Evolutionary conservation across 768 basidiomycete genomes (phyloP), one percentile per base, ranked within the genome.

Genomic region (Auriscalpium vulgare): DNA sequence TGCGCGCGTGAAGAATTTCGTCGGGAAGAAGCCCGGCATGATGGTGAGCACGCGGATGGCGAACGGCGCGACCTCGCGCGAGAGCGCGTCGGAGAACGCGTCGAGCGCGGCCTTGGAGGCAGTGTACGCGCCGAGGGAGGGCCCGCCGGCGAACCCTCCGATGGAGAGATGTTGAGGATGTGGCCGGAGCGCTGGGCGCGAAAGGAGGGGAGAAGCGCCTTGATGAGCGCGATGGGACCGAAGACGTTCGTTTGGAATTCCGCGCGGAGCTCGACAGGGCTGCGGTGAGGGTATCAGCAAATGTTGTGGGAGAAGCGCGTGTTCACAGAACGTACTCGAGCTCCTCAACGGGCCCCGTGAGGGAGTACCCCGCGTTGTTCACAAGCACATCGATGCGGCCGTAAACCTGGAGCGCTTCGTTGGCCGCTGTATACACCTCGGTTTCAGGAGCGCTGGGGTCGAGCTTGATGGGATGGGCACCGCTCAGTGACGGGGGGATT

Each of bases 21-120:
- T 68, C n/a, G 61, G 66, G 55, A 70, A 69, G 54, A 59, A 64
- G 5, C 69, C 69, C 2, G 67, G 68, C 51, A 58, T 54, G 45
- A 71, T 55, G 44, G 62, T 54, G 23, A 62, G 47, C 17, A 62
- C 66, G 13, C 63, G 63, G 45, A 69, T 63, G 50, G 60, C 61
- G 48, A 65, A 66, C n/a, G 63, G 63, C 19, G 59, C 63, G 35
- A 69, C 51, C 56, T 71, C 69, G n/a, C 37, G 54, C 11, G 48
- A 55, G 37, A 69, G 62, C 1, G 63, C 56, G 47, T 67, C 69
- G 14, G 67, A 59, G 47, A 62, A 56, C 17, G 59, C 51, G 37
- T 67, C 65, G 3, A 68, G 58, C 29, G 67, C 67, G 11, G 67
- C 69, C 57, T 67, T 68, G 11, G 64, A 59, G 6, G 62, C 65